Evolutionary conservation across 257 asterid genomes (phyloP), one percentile per base, ranked within the genome.

Genomic region (Nicotiana undulata): DNA sequence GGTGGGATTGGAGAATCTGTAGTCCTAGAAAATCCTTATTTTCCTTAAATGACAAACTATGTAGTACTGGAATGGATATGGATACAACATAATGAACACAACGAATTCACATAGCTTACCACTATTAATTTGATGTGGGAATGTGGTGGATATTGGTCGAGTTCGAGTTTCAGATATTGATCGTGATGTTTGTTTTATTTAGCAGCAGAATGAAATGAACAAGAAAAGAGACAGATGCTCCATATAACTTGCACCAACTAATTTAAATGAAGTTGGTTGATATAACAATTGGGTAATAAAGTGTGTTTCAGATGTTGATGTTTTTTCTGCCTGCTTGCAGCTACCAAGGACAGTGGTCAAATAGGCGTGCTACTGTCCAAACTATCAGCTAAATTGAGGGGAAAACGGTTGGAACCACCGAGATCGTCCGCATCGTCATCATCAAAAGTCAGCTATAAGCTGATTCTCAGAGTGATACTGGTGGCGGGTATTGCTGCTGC

Each of bases 401-500:
- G 97, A 70, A 89, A 87, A 86, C 83, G 89, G 15, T 61, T 81
- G 87, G 91, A 92, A 65, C 88, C 89, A 60, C 91, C 89, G 17
- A 76, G 82, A 70, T 79, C 89, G 6, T 68, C 93, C 11, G 2
- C 85, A 18, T 49, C 91, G 3, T 59, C 89, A 3, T 78, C 86
- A 75, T 81, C 92, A 0, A 81, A 77, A 60, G 46, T 83, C 34
- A 89, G 88, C 83, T 85, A 85, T 72, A 95, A 91, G 90, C 88
- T 93, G 16, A 76, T 93, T 6, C 24, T 88, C 59, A 95, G 92
- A 84, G 92, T 95, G 37, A 76, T 59, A 34, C 72, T 92, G 52
- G 89, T 95, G 49, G 97, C 91, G 22, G 87, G 90, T 46, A 63
- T 89, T 37, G 99, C 94, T 70, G 91, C 81, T 80, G 93, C 87